A percentile compares a stretch with the other conserved stretches of the same genome.
phyloP scores from a whole-genome alignment of 2,329 filamentous ascomycete species.

The Diplodia mutila region DNA sequence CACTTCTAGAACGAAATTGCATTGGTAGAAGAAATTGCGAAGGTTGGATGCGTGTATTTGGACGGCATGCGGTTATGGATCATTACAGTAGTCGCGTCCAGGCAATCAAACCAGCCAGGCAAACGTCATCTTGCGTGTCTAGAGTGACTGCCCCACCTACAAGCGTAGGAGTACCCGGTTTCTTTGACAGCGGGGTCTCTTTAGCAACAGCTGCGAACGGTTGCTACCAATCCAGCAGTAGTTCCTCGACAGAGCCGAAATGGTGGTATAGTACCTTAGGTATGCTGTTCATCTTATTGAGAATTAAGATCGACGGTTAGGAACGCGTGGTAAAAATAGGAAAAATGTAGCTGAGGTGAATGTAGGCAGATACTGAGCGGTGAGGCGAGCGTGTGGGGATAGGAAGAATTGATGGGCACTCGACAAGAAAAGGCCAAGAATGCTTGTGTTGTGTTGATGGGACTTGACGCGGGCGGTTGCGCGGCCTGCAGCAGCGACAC shows the following conservation, averaged over 20 bases:
- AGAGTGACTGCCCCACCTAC: background rate
- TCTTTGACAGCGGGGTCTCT: too few relatives aligned
- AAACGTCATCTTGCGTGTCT: background rate
- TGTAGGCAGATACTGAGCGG: too few relatives aligned
- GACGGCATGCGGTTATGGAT: background rate
- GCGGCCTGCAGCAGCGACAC: conserved; percentile 1
- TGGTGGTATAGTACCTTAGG: too few relatives aligned
- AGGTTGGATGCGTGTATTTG: background rate
- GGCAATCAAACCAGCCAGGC: background rate
- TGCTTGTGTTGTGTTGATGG: conserved; percentile 18
- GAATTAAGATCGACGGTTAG: background rate
- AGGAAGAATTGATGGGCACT: background rate
- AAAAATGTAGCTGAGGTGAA: background rate
- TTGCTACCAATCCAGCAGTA: too few relatives aligned
- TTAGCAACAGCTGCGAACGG: background rate
- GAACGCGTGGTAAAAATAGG: background rate
- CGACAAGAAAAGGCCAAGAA: background rate
- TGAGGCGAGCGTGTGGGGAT: too few relatives aligned
- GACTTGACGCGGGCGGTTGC: conserved; percentile 16
- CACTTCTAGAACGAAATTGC: background rate
- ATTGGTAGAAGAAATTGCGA: background rate
- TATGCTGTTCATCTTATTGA: background rate
- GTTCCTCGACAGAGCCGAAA: too few relatives aligned
- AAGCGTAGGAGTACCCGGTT: background rate
- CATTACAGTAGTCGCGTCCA: background rate